phyloP scores from a whole-genome alignment of 164 flowering plant genomes.

The Piper longum region DNA sequence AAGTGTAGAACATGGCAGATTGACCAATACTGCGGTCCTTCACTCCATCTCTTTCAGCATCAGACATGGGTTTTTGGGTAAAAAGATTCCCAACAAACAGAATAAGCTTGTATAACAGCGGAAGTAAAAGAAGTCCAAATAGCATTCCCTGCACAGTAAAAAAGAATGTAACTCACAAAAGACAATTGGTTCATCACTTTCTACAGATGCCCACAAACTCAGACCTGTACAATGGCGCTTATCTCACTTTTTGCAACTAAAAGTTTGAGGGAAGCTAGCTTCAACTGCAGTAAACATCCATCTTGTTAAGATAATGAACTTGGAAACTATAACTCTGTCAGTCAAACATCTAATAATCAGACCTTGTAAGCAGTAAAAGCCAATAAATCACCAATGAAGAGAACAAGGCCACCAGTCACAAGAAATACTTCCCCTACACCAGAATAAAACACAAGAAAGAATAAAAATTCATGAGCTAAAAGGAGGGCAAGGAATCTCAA shows the following conservation, averaged over 20 bases:
- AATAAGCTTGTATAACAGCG: conserved; percentile 36
- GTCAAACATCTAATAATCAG: conserved; percentile 5
- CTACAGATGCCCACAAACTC: not conserved
- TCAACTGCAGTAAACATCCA: conserved; percentile 22
- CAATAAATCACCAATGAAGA: conserved; percentile 77
- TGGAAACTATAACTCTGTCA: not conserved
- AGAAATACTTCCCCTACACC: conserved; percentile 71
- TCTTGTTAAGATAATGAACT: conserved; percentile 26
- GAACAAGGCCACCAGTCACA: conserved; percentile 61
- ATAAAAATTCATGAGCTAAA: not conserved
- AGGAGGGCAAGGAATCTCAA: not conserved
- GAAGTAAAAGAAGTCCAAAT: conserved; percentile 67
- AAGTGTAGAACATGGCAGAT: conserved; percentile 51
- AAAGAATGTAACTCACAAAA: conserved; percentile 4
- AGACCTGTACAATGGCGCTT: conserved; percentile 71
- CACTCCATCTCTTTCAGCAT: conserved; percentile 11
- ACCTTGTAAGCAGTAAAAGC: conserved; percentile 52
- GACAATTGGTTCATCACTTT: conserved; percentile 3
- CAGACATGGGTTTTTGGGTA: conserved; percentile 7
- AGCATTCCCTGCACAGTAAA: conserved; percentile 54
- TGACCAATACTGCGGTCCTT: conserved; percentile 22
- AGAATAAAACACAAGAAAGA: not conserved
- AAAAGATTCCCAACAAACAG: conserved; percentile 20
- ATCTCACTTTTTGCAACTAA: conserved; percentile 59
- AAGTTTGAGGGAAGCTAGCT: conserved; percentile 18